phyloP scores from a whole-genome alignment of 2,329 filamentous ascomycete species.

The Hypoxylon sp. region DNA sequence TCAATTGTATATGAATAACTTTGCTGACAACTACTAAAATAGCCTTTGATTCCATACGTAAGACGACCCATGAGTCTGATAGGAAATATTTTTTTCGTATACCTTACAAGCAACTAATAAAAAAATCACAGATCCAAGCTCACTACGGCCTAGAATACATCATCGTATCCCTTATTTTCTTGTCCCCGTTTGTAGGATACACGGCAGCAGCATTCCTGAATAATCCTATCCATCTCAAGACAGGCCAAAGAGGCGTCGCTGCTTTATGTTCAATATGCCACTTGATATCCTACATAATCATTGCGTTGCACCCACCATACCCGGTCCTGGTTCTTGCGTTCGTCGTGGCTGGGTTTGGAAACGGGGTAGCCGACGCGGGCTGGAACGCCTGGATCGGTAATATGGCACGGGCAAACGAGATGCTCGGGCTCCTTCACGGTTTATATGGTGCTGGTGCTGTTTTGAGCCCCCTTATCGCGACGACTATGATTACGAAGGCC shows the following conservation, averaged over 20 bases:
- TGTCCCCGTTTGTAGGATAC: conserved; percentile 57
- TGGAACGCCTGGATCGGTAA: conserved; percentile 69
- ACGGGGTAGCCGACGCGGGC: conserved; percentile 67
- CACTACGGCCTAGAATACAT: conserved; percentile 57
- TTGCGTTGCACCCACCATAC: conserved; percentile 72
- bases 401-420: conserved; percentile 73
- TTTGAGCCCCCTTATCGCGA: conserved; percentile 74
- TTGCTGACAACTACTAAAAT: conserved; percentile 25
- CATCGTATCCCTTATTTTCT: conserved; percentile 58
- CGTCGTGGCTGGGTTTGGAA: conserved; percentile 74
- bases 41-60: conserved; percentile 63
- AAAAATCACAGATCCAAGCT: conserved; percentile 52
- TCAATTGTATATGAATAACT: background rate
- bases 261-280: conserved; percentile 67
- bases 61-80: too few species aligned
- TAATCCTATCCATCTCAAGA: conserved; percentile 50
- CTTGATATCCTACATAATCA: conserved; percentile 69
- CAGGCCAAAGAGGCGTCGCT: conserved; percentile 74
- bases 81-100: too few species aligned
- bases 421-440: conserved; percentile 73
- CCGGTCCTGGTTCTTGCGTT: conserved; percentile 72
- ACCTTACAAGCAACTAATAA: too few species aligned
- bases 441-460: conserved; percentile 75
- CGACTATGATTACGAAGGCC: conserved; percentile 71
- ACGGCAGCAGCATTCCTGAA: conserved; percentile 55